Base-by-base conservation (phyloP, 257 asterid species). In the Solanum ossicruentum region DNA sequence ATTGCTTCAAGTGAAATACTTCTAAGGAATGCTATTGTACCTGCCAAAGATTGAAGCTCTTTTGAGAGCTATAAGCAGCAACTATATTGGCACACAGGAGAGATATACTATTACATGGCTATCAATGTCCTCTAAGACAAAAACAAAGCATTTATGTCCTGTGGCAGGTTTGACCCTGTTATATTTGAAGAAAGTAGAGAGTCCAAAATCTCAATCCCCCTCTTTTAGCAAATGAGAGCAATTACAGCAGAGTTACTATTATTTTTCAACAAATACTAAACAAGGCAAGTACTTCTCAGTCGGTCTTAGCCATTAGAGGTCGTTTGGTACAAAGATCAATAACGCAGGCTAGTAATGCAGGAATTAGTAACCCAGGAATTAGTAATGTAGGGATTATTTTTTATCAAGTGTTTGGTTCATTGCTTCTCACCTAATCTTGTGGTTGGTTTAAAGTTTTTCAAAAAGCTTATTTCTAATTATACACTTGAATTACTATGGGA, bases 1-100 rank as follows among this genome's bases (percentile, higher is more conserved):
- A 95, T 92, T 82, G 99, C 99, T 92, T 97, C 99, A 83, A 92
- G 92, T 7, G 99, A 95, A 83, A 97, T 90, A 89, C 99, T 97
- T 92, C 92, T 92, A 66, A 97, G 98, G 87, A 97, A 97, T 39
- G 98, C 96, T 83, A 93, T 89, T 75, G 98, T 92, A 79, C 99
- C 99, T 97, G 86, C 84, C 88, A 73, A 77, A 26, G 47, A 77
- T 51, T 77, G 82, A 77, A 51, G 17, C 47, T 10, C 23, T 77
- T 77, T 16, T 77, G 8, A 26, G 65, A 23, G 56, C 81, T 72
- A 72, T 45, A 45, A 72, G 80, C 80, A 23, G 57, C 36, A 43
- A 72, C 56, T 12, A 12, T 43, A 26, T 72, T 43, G 36, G 36
- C 20, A 72, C 56, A 72, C 56, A 43, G 57, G 81, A 75, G 8